These are phyloP conservation scores for Coemansia sp. DNA, from an alignment of 192 early-diverging fungal species.

Conservation along the genomic window DNA sequence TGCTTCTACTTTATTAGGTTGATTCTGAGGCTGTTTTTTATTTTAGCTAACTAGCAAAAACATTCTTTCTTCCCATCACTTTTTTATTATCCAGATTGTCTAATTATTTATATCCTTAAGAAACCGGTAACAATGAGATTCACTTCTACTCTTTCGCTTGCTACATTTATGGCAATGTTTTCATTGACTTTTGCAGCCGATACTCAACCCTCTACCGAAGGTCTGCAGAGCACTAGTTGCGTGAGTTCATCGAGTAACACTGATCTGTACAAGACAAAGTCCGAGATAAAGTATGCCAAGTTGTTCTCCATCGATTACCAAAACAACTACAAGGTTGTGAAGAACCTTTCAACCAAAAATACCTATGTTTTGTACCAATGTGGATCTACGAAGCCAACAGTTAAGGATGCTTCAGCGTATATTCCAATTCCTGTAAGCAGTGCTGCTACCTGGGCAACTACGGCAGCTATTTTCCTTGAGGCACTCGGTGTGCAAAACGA, in stretches of 20 bases:
- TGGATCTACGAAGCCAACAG: constrained; percentile 21
- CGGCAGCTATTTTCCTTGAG: constrained; percentile 44
- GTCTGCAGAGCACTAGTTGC: constrained; percentile 44
- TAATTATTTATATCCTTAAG: background rate
- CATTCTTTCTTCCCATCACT: too few species aligned
- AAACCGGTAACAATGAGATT: background rate
- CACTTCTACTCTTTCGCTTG: constrained; percentile 2
- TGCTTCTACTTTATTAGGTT: too few species aligned
- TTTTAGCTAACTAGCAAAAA: too few species aligned
- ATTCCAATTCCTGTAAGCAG: constrained; percentile 37
- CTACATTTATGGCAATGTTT: background rate
- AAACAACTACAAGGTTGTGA: constrained; percentile 51
- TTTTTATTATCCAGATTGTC: background rate
- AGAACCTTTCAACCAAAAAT: constrained; percentile 30
- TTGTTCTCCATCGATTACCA: constrained; percentile 46
- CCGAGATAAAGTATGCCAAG: constrained; percentile 38
- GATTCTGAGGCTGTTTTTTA: too few species aligned
- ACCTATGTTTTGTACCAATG: constrained; percentile 53
- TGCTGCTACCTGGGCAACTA: constrained; percentile 42
- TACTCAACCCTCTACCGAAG: constrained; percentile 18
- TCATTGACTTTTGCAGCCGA: constrained; percentile 2
- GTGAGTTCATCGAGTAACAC: constrained; percentile 5
- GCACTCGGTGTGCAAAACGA: constrained; percentile 45
- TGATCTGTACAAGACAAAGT: constrained; percentile 26
- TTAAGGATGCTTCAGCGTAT: constrained; percentile 24